phyloP scores from a whole-genome alignment of 2,329 filamentous ascomycete genomes.

The Pseudogymnoascus destructans region DNA sequence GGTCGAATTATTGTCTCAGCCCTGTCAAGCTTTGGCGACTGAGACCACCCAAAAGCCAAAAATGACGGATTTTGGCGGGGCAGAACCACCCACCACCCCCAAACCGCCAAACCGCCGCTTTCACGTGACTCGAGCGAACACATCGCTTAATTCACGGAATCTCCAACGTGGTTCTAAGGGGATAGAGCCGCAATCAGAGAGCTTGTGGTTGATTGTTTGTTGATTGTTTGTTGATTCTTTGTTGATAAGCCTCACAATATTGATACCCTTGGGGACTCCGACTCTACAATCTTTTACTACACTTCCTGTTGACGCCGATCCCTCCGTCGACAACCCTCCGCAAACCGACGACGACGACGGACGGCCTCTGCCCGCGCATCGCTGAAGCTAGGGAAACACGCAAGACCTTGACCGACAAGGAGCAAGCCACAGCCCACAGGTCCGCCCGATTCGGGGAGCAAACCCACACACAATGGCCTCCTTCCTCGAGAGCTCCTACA shows the following conservation, averaged over 20 bases:
- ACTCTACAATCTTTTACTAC: slow-evolving; percentile 7
- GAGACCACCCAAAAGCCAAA: not conserved
- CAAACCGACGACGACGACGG: not conserved
- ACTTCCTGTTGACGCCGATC: slow-evolving; percentile 11
- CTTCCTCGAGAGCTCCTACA: slow-evolving; percentile 91
- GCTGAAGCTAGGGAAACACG: slow-evolving; percentile 1
- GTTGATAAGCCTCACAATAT: slow-evolving; percentile 3
- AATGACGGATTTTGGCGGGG: slow-evolving; percentile 6
- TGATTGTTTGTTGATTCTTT: not conserved
- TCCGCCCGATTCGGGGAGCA: slow-evolving; percentile 17
- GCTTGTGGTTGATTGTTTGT: slow-evolving; percentile 2
- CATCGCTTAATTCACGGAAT: slow-evolving; percentile 8
- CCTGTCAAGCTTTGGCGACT: slow-evolving; percentile 8
- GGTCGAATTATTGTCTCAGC: slow-evolving; percentile 3
- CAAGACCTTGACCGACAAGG: slow-evolving; percentile 1
- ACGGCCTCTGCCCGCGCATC: slow-evolving; percentile 11
- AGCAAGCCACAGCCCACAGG: slow-evolving; percentile 10
- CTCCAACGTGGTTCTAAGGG: slow-evolving; percentile 9
- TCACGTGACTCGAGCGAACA: not conserved
- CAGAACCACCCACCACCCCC: not conserved
- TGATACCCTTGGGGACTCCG: not conserved
- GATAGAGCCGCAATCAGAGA: slow-evolving; percentile 5
- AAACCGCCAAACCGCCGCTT: not conserved
- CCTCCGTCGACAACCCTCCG: slow-evolving; percentile 2
- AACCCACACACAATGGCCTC: slow-evolving; percentile 61